phyloP scores from a whole-genome alignment of 148 eudicot genomes.

The Beta vulgaris region DNA sequence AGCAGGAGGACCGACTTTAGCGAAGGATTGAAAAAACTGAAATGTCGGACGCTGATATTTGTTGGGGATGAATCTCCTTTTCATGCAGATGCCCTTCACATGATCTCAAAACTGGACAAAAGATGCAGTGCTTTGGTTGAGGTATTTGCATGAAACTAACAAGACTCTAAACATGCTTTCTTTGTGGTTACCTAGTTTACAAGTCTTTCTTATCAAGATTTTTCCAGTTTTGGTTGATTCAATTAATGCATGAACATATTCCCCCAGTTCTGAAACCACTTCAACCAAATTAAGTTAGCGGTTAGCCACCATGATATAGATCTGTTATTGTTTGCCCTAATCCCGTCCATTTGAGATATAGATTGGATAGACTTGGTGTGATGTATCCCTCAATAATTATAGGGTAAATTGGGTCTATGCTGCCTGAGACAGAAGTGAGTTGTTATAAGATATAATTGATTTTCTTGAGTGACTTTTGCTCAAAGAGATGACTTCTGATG shows the following conservation, averaged over 20 bases:
- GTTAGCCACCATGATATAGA: not conserved
- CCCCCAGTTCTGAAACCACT: not conserved
- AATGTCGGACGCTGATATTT: constrained; percentile 87
- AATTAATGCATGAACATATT: not conserved
- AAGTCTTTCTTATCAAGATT: not conserved
- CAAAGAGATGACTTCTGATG: not conserved
- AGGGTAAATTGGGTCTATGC: too few relatives aligned
- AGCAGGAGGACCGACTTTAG: constrained; percentile 89
- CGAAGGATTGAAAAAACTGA: constrained; percentile 68
- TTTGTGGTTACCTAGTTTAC: not conserved
- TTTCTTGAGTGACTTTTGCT: not conserved
- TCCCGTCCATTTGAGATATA: too few relatives aligned
- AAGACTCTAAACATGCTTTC: not conserved
- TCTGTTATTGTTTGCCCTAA: too few relatives aligned
- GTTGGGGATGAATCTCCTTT: constrained; percentile 95
- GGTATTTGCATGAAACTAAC: constrained; percentile 41
- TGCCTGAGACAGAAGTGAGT: too few relatives aligned
- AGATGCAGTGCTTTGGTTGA: constrained; percentile 93
- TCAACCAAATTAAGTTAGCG: not conserved
- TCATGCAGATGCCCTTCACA: constrained; percentile 80
- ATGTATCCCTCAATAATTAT: too few relatives aligned
- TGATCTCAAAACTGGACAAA: constrained; percentile 80
- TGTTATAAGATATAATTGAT: not conserved
- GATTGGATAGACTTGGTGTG: too few relatives aligned
- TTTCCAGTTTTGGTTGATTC: not conserved